Base-by-base conservation (phyloP, 352 stramenopile species). In the Phytophthora fragariae region DNA sequence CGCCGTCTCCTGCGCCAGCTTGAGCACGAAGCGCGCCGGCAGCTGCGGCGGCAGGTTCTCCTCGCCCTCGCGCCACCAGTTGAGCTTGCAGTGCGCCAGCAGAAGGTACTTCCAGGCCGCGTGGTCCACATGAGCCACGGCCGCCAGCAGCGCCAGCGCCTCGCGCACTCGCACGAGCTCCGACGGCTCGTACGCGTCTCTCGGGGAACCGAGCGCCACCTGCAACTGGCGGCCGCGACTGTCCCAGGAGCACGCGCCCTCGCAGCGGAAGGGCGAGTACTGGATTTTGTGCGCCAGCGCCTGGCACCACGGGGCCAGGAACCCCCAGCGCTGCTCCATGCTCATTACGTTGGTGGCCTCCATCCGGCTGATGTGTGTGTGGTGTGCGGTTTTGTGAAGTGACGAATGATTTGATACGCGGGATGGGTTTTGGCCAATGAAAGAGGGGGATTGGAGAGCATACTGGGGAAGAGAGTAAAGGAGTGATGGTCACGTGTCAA, bases 31-130 rank as follows among this genome's bases (percentile, higher is more conserved):
- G n/a, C 47, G 52, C 12, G 37, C 47, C 1, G 61, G 46, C n/a
- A 84, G 46, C 41, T 62, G 64, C 50, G 60, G 56, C 17, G 69
- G 60, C 8, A 73, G 69, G 57, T 72, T 63, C 39, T 72, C 61
- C n/a, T 72, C 65, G 1, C 70, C 68, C 6, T 75, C 54, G 27
- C 72, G 56, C 59, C 68, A 73, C 14, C 73, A 72, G 15, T 66
- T 66, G 11, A 82, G 47, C 19, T 75, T 57, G 46, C 73, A 81
- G 35, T 70, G 57, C 21, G 65, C 57, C 6, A 68, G 27, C 12
- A 85, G 60, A 35, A 85, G 52, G 33, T 55, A 62, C 53, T 72
- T 78, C 68, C 69, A 85, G 19, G 53, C 62, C 2, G 15, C 53
- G 50, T 73, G 60, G 60, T 81, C 75, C 35, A 77, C 61, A 33